Evolutionary conservation across 495 filamentous ascomycete genomes (phyloP).

Genomic region (Talaromyces borbonicus): DNA sequence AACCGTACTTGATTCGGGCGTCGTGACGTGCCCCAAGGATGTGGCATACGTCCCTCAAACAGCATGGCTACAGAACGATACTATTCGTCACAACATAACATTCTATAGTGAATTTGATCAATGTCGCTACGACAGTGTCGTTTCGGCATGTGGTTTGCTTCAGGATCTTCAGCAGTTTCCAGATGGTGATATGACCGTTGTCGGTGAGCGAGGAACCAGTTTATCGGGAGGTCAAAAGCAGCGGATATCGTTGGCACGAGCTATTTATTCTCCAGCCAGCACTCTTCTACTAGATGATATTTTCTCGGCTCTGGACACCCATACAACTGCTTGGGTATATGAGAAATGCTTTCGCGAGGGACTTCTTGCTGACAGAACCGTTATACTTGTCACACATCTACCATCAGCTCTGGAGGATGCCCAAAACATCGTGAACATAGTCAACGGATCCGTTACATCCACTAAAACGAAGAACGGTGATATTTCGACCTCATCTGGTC

Average conservation of each 20-base stretch:
- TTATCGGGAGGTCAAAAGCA: conserved; percentile 62
- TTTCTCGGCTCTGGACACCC: conserved; percentile 51
- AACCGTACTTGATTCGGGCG: conserved; percentile 48
- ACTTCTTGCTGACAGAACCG: conserved; percentile 45
- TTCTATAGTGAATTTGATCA: conserved; percentile 43
- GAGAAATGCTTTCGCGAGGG: conserved; percentile 49
- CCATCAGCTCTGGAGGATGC: conserved; percentile 38
- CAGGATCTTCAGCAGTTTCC: conserved; percentile 46
- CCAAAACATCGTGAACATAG: conserved; percentile 29
- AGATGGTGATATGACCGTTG: conserved; percentile 46
- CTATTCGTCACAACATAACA: conserved; percentile 48
- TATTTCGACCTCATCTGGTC: conserved; percentile 1
- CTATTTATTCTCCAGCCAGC: conserved; percentile 50
- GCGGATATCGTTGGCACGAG: conserved; percentile 61
- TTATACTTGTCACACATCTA: conserved; percentile 58
- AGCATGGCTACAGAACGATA: conserved; percentile 47
- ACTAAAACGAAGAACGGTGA: neutral
- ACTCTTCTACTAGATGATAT: conserved; percentile 54
- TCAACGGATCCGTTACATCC: conserved; percentile 24
- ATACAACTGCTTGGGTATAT: conserved; percentile 57
- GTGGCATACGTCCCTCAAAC: conserved; percentile 45
- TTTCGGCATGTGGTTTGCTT: conserved; percentile 49
- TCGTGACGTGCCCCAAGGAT: conserved; percentile 24
- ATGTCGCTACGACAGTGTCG: conserved; percentile 48
- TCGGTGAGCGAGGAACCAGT: conserved; percentile 54